phyloP scores from a whole-genome alignment of 2,329 filamentous ascomycete genomes.

The Ceratocystis diversiconidia region DNA sequence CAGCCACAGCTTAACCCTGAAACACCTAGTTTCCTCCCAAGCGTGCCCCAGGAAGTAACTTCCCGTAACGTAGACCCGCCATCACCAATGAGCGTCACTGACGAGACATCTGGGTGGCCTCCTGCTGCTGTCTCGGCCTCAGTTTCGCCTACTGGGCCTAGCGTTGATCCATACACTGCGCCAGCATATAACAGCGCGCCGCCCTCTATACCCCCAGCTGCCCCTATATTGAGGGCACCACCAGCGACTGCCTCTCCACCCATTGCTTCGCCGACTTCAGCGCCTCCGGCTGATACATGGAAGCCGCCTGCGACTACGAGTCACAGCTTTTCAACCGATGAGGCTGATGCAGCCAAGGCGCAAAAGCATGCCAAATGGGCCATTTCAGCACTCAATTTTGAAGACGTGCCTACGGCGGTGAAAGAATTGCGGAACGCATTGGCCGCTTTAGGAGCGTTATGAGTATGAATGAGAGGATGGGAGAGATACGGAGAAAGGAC shows the following conservation, averaged over 20 bases:
- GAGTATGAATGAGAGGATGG: conserved; percentile 26
- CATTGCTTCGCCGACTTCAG: background rate
- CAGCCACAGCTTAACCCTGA: background rate
- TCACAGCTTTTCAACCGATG: conserved; percentile 16
- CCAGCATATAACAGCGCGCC: background rate
- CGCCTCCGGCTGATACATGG: background rate
- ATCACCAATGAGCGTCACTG: conserved; percentile 24
- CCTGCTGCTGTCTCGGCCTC: conserved; percentile 10
- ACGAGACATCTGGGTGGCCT: conserved; percentile 10
- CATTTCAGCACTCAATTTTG: conserved; percentile 91
- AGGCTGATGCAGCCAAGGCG: conserved; percentile 56
- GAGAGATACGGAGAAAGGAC: background rate
- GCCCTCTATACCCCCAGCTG: conserved; percentile 15
- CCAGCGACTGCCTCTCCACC: conserved; percentile 19
- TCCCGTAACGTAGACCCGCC: conserved; percentile 20
- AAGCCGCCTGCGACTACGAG: background rate
- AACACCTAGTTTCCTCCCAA: conserved; percentile 2
- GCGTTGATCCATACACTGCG: background rate
- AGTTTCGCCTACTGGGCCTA: conserved; percentile 9
- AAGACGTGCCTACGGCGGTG: conserved; percentile 82
- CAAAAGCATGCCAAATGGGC: conserved; percentile 97
- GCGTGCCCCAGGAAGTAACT: conserved; percentile 9
- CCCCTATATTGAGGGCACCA: conserved; percentile 18
- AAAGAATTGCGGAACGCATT: conserved; percentile 69
- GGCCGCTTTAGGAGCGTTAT: conserved; percentile 46